Evolutionary conservation across 2,329 filamentous ascomycete species (phyloP).

Genomic region (Penicillium sp.): DNA sequence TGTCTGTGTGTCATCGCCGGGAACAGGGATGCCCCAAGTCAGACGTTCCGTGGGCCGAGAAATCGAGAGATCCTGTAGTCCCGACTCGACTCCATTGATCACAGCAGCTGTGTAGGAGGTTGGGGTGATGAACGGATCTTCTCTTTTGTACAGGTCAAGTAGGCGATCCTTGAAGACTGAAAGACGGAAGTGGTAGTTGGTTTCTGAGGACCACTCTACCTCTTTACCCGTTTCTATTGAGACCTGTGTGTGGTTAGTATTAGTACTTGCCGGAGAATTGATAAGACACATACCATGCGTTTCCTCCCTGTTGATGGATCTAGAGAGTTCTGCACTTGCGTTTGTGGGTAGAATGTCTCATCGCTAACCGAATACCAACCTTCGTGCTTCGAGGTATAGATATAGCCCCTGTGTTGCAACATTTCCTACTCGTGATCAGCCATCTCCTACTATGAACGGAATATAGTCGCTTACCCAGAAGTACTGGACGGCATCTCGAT

Average conservation of each 20-base stretch:
- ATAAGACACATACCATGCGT: constrained; percentile 58
- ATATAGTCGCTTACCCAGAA: constrained; percentile 63
- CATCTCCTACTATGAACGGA: neutral
- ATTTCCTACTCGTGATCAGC: constrained; percentile 50
- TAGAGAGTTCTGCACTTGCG: constrained; percentile 68
- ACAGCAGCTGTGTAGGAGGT: constrained; percentile 72
- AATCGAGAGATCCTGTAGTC: constrained; percentile 82
- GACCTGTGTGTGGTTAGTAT: constrained; percentile 40
- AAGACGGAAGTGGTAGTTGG: constrained; percentile 91
- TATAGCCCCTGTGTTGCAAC: constrained; percentile 69
- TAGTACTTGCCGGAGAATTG: neutral
- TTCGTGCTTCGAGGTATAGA: constrained; percentile 82
- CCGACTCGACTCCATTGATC: constrained; percentile 69
- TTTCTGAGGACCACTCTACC: constrained; percentile 91
- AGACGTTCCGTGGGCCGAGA: constrained; percentile 77
- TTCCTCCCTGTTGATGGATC: constrained; percentile 79
- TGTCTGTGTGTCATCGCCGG: constrained; percentile 78
- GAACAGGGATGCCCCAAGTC: constrained; percentile 85
- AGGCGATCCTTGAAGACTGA: constrained; percentile 77
- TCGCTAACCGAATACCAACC: constrained; percentile 98
- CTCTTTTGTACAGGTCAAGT: constrained; percentile 73
- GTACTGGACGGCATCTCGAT: constrained; percentile 80
- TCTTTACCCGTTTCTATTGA: constrained; percentile 85
- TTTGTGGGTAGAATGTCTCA: constrained; percentile 89
- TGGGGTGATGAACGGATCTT: constrained; percentile 76